A percentile compares a stretch with the other conserved stretches of the same genome.
These are phyloP conservation scores for Aspergillus glaucus DNA, from an alignment of 2,329 filamentous ascomycete genomes.

Conservation along the genomic window DNA sequence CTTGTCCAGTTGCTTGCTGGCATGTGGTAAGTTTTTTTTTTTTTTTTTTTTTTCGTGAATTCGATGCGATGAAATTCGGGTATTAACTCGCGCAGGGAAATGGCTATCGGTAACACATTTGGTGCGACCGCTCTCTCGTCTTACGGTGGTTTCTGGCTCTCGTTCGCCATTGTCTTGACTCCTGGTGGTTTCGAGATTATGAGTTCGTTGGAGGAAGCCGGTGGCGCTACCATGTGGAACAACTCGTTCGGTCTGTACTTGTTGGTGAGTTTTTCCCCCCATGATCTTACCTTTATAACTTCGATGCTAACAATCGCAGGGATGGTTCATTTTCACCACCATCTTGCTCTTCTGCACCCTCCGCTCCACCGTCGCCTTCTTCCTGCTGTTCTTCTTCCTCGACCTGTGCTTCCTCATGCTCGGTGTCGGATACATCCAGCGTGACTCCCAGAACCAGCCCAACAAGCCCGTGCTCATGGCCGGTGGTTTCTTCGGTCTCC, in stretches of 20 bases:
- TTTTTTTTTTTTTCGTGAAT: constrained; percentile 13
- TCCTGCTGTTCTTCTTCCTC: constrained; percentile 68
- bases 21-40: constrained; percentile 63
- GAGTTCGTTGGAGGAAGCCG: constrained; percentile 26
- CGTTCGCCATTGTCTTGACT: constrained; percentile 65
- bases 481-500: constrained; percentile 72
- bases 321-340: constrained; percentile 82
- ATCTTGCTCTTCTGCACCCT: constrained; percentile 68
- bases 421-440: constrained; percentile 57
- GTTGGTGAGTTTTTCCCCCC: constrained; percentile 39
- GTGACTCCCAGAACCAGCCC: constrained; percentile 35
- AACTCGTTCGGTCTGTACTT: constrained; percentile 69
- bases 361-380: constrained; percentile 71
- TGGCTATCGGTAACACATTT: constrained; percentile 82
- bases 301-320: constrained; percentile 25
- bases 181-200: constrained; percentile 60
- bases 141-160: constrained; percentile 79
- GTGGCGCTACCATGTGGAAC: constrained; percentile 40
- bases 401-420: constrained; percentile 71
- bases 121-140: constrained; percentile 75
- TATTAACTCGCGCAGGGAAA: constrained; percentile 54
- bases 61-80: background rate
- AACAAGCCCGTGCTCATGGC: constrained; percentile 55
- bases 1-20: constrained; percentile 72
- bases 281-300: background rate